Base-by-base conservation (phyloP, 805 yeast species). In the Metschnikowia amazonensis region DNA sequence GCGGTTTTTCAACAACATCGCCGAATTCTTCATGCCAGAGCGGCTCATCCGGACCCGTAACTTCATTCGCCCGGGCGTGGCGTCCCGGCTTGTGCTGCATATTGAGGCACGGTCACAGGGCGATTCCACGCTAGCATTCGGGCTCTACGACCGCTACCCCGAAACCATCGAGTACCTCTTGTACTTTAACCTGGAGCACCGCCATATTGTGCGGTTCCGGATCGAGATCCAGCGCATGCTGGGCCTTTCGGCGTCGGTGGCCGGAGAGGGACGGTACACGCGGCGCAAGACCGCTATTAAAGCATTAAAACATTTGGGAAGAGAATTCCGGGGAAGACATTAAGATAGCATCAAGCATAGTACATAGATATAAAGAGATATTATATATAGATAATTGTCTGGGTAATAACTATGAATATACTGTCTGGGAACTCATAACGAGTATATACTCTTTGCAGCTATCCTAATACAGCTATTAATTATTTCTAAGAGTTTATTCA, bases 101-200 rank as follows among this genome's bases (percentile, higher is more conserved):
- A 47, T 67, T 13, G 51, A 53, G 36, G 16, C 45, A 17, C 49
- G 52, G 34, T 56, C 59, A 28, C 46, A 50, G 11, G 54, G 50
- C 6, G 56, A 59, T 40, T 45, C 31, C 7, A 18, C 38, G 4
- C 43, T 51, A 23, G 65, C 67, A 14, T 67, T 60, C 42, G 43
- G 47, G 21, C 50, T 68, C 40, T 63, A 63, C 62, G 69, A 67
- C 41, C 51, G 60, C 33, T 69, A 50, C 44, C 74, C 73, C 7
- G 59, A 57, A 24, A 59, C 70, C 5, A 55, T 69, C 31, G 70
- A 65, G 48, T 64, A 52, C 37, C 51, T 67, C 36, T 42, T 62
- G 27, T 52, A 51, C 43, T 57, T 55, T 35, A 55, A 52, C 13
- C 49, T 49, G 8, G 53, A 59, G 14, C 50, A 60, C 38, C 45